These are phyloP conservation scores for Paraconiothyrium sp. DNA, from an alignment of 2,329 filamentous ascomycete species.

Conservation along the genomic window DNA sequence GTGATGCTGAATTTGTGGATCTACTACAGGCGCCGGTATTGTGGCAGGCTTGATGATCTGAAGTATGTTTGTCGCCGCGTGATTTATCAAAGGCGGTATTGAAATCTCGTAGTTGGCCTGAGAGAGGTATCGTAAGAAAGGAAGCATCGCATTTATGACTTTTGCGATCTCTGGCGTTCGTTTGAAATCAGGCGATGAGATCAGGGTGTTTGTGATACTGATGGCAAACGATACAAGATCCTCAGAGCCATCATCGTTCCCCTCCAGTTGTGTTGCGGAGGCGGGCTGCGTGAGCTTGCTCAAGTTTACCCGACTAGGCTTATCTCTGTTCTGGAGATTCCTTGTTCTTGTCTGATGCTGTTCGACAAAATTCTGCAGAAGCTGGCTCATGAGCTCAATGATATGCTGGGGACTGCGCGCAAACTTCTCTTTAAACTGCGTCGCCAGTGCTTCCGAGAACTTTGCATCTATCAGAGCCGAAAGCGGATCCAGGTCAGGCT, in stretches of 20 bases:
- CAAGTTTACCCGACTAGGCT: constrained; percentile 38
- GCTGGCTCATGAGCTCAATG: constrained; percentile 69
- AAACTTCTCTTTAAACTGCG: constrained; percentile 69
- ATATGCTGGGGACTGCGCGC: constrained; percentile 71
- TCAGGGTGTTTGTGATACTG: constrained; percentile 51
- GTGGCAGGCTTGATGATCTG: constrained; percentile 65
- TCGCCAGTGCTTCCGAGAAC: constrained; percentile 72
- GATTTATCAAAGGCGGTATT: constrained; percentile 31
- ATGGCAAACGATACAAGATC: constrained; percentile 53
- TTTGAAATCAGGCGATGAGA: constrained; percentile 47
- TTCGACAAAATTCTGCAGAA: constrained; percentile 59
- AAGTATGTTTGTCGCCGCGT: constrained; percentile 51
- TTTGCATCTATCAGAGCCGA: constrained; percentile 66
- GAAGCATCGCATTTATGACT: constrained; percentile 21
- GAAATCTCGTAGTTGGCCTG: constrained; percentile 21
- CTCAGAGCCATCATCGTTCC: constrained; percentile 37
- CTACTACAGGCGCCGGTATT: constrained; percentile 59
- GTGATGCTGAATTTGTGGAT: constrained; percentile 61
- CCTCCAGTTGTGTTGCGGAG: not conserved
- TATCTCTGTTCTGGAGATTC: constrained; percentile 24
- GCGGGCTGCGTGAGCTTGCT: constrained; percentile 34
- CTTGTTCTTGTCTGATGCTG: constrained; percentile 58
- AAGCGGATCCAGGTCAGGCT: constrained; percentile 54
- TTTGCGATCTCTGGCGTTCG: constrained; percentile 34
- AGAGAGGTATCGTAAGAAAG: constrained; percentile 36